Evolutionary conservation across 2,329 filamentous ascomycete genomes (phyloP).

Genomic region (Kalaharituber pfeilii): DNA sequence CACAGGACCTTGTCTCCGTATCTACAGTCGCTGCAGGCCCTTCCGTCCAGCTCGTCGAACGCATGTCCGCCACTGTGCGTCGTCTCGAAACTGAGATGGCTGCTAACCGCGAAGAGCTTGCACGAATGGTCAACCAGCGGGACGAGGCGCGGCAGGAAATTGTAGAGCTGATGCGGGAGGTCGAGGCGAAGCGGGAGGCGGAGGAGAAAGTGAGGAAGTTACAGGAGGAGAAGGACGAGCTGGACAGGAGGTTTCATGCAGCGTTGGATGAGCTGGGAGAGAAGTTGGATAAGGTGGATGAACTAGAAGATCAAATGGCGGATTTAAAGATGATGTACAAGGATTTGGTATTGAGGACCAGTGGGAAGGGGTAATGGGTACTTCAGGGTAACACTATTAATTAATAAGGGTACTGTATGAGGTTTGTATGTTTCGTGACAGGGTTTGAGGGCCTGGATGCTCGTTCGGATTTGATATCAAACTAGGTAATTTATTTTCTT

Average conservation of each 20-base stretch:
- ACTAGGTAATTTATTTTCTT: no score
- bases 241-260: conserved; percentile 69
- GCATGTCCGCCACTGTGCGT: conserved; percentile 85
- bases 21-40: conserved; percentile 83
- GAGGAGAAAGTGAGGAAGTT: conserved; percentile 45
- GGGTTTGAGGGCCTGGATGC: no score
- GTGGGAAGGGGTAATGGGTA: no score
- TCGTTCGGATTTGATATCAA: no score
- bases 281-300: conserved; percentile 89
- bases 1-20: conserved; percentile 59
- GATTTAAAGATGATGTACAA: conserved; percentile 95
- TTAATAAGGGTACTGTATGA: no score
- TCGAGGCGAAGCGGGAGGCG: conserved; percentile 49
- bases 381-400: no score
- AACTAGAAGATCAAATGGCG: conserved; percentile 69
- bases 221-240: conserved; percentile 47
- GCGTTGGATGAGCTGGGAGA: conserved; percentile 89
- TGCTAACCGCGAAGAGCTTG: conserved; percentile 69
- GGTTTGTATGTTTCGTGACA: no score
- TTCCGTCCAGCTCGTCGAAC: conserved; percentile 84
- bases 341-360: conserved; percentile 72
- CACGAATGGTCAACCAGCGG: conserved; percentile 61
- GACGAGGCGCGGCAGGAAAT: conserved; percentile 87
- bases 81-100: conserved; percentile 85
- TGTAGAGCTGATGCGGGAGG: conserved; percentile 73